Evolutionary conservation across 202 grass and related monocot genomes (phyloP), one percentile per base, ranked within the genome.

Genomic region (Setaria italica): DNA sequence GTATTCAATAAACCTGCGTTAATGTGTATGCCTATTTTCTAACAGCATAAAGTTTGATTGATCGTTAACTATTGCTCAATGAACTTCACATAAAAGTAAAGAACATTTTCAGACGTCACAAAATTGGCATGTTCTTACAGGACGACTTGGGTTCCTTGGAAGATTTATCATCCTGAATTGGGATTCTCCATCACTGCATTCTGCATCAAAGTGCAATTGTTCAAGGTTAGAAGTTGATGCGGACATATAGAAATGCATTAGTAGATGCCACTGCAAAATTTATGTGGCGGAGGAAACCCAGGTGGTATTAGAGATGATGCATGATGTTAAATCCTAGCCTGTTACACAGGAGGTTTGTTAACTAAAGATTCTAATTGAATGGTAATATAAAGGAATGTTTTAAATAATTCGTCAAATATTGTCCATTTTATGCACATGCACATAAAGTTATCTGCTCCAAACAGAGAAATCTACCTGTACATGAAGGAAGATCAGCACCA

Each of bases 401-500:
- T 21, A 60, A 43, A 34, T 60, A 46, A 6, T 9, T 43, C 57
- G 25, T 25, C 25, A 55, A 57, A 16, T 37, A n/a, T 7, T 65
- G 29, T 32, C 59, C 59, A 14, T 8, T 66, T n/a, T 8, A 11
- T 53, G 5, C 2, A 14, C 62, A 62, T 6, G 53, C 43, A 72
- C 66, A 72, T 69, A 62, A 79, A 89, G 32, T 70, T 41, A 62
- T 63, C 46, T 65, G 1, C 33, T 42, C 42, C 21, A 17, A 50
- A 80, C 43, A 79, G 10, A 91, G 74, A 51, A 25, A 42, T 70
- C 2, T 81, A 95, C 95, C 95, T 82, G 95, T 95, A 83, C 89
- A 98, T 72, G 88, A 87, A 68, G 95, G 93, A 85, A 98, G 84
- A 98, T 98, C 90, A 29, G 95, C 95, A 80, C 92, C 91, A 62